These are phyloP conservation scores for Scheffersomyces titani DNA, from an alignment of 1,139 yeast genomes.

Conservation along the genomic window DNA sequence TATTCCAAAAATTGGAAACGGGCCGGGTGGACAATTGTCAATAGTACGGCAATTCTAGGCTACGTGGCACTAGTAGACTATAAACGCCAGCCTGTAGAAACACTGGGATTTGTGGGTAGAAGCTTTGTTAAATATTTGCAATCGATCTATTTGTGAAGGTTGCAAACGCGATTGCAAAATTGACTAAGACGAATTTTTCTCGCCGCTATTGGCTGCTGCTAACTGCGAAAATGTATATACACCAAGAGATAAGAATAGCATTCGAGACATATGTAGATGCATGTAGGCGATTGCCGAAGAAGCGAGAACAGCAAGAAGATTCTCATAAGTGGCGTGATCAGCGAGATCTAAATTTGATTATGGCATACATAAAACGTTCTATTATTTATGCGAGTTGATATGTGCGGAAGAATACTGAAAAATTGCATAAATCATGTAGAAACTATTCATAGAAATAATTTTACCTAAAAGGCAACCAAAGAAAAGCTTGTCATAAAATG, in stretches of 20 bases:
- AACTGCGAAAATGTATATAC: neutral
- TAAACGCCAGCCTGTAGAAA: slow-evolving; percentile 18
- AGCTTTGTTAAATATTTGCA: slow-evolving; percentile 27
- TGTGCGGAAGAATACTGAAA: neutral
- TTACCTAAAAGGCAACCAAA: neutral
- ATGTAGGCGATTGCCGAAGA: neutral
- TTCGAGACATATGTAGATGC: neutral
- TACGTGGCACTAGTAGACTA: slow-evolving; percentile 25
- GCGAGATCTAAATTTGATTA: neutral
- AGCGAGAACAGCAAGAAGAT: neutral
- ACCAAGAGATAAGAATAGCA: neutral
- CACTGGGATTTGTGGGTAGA: slow-evolving; percentile 29
- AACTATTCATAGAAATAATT: no score
- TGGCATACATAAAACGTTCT: neutral
- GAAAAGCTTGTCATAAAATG: neutral
- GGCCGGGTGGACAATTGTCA: slow-evolving; percentile 34
- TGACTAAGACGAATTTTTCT: neutral
- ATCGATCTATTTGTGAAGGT: slow-evolving; percentile 9
- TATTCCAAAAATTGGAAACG: slow-evolving; percentile 31
- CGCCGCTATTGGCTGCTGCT: neutral
- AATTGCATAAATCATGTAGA: neutral
- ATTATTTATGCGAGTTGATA: neutral
- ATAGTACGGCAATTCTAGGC: slow-evolving; percentile 25
- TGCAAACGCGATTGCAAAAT: neutral
- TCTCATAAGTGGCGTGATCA: neutral